Percentiles rank a stretch among this genome's conserved stretches.
phyloP scores from a whole-genome alignment of 129 eudicot species.

The Logfia minima region DNA sequence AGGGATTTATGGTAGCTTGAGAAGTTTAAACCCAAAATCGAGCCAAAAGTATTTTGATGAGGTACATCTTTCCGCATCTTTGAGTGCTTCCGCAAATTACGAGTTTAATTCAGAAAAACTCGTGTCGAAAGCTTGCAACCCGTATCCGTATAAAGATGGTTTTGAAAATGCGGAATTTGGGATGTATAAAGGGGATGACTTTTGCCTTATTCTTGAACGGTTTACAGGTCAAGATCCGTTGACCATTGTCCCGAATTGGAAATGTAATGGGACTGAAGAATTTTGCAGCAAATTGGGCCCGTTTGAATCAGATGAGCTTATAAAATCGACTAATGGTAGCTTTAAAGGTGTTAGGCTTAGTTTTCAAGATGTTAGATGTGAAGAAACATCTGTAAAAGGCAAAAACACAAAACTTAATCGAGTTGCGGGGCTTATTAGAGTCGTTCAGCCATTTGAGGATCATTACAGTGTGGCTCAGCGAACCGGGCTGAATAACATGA shows the following conservation, averaged over 20 bases:
- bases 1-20: slow-evolving; percentile 62
- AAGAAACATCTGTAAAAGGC: slow-evolving; percentile 30
- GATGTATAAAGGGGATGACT: slow-evolving; percentile 69
- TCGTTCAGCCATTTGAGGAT: slow-evolving; percentile 54
- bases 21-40: slow-evolving; percentile 61
- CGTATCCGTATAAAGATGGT: slow-evolving; percentile 69
- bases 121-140: slow-evolving; percentile 71
- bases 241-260: slow-evolving; percentile 83
- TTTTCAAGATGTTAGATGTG: slow-evolving; percentile 77
- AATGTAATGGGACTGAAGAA: slow-evolving; percentile 66
- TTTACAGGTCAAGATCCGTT: slow-evolving; percentile 61
- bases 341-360: slow-evolving; percentile 64
- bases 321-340: slow-evolving; percentile 68
- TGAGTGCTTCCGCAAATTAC: slow-evolving; percentile 53
- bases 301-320: slow-evolving; percentile 47
- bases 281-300: slow-evolving; percentile 83
- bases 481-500: slow-evolving; percentile 76
- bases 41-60: slow-evolving; percentile 80
- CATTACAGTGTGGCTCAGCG: slow-evolving; percentile 61
- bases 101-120: slow-evolving; percentile 60
- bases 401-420: slow-evolving; percentile 32
- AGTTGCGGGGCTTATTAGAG: slow-evolving; percentile 71
- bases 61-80: slow-evolving; percentile 59
- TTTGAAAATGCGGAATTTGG: slow-evolving; percentile 38
- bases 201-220: slow-evolving; percentile 64